Evolutionary conservation across 805 yeast species (phyloP).

Genomic region (Blastobotrys parvus): DNA sequence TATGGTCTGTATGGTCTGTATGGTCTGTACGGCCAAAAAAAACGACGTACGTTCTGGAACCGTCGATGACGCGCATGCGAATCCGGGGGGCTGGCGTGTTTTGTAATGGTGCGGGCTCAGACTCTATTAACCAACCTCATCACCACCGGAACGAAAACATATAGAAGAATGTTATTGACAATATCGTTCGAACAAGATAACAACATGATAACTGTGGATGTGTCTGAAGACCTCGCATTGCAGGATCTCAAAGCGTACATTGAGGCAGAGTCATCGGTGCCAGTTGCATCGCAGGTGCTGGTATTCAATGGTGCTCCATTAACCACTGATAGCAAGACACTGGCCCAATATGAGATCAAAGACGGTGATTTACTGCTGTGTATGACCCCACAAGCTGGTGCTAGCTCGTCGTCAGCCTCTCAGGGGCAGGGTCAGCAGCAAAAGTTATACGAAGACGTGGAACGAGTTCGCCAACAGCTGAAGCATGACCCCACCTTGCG

Average conservation of each 20-base stretch:
- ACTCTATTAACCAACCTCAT: too few relatives aligned
- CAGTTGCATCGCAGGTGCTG: slow-evolving; percentile 40
- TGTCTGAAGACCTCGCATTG: slow-evolving; percentile 54
- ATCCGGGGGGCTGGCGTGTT: too few relatives aligned
- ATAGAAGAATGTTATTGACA: slow-evolving; percentile 39
- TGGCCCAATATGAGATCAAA: slow-evolving; percentile 41
- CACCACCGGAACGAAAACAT: neutral
- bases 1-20: too few relatives aligned
- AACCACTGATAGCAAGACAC: slow-evolving; percentile 27
- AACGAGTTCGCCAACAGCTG: slow-evolving; percentile 29
- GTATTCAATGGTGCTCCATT: slow-evolving; percentile 39
- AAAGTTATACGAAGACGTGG: slow-evolving; percentile 19
- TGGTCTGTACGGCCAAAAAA: too few relatives aligned
- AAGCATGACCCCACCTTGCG: slow-evolving; percentile 27
- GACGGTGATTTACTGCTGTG: slow-evolving; percentile 52
- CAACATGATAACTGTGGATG: slow-evolving; percentile 47
- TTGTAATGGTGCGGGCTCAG: too few relatives aligned
- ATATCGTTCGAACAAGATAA: slow-evolving; percentile 44
- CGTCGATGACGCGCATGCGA: too few relatives aligned
- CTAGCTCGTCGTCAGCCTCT: neutral
- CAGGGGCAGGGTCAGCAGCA: slow-evolving; percentile 1
- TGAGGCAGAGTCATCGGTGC: slow-evolving; percentile 57
- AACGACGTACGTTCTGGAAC: too few relatives aligned
- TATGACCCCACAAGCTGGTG: slow-evolving; percentile 5
- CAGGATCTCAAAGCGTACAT: slow-evolving; percentile 66